Evolutionary conservation across 192 early-diverging fungal species (phyloP), one percentile per base, ranked within the genome.

Genomic region (Paraglomus occultum): DNA sequence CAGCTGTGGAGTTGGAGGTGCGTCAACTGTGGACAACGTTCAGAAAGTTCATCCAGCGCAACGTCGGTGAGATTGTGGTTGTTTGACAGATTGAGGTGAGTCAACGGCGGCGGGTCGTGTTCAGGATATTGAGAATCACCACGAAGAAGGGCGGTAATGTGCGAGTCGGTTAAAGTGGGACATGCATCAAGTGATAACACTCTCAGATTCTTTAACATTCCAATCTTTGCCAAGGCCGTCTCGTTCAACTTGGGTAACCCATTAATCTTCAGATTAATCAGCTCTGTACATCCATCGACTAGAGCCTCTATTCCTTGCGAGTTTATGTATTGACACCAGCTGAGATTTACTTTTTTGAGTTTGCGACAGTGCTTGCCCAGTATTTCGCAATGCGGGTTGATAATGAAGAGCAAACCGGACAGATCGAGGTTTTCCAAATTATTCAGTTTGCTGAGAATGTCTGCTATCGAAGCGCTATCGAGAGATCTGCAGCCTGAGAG

Each of bases 1-100:
- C 79, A 77, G 12, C 76, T 74, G 4, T 73, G 60, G 12, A 80
- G 23, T 73, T 80, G 71, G 17, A 80, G 51, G 52, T 80, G 79
- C 0, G 79, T 73, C 15, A 78, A 38, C 20, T 46, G n/a, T 0
- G 51, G 3, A 20, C 60, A 55, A 40, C 59, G 46, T 5, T 72
- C 22, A 4, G 71, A 55, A 9, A 80, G 4, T 6, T 66, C 42
- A 12, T 65, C 47, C 5, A 77, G 44, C 0, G 74, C 48, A 2
- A 22, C 38, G 59, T 80, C 76, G 0, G 73, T 76, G 14, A 80
- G 53, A 5, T 55, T 39, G 14, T 61, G 40, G 58, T 77, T 78
- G 15, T 75, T 77, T 1, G 79, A 73, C 43, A 80, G 45, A 59
- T 73, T 73, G 11, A 80, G 20, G 22, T 73, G 67, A 1, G 72